Evolutionary conservation across 2,329 filamentous ascomycete species (phyloP).

Genomic region (Cladosporium sp.): DNA sequence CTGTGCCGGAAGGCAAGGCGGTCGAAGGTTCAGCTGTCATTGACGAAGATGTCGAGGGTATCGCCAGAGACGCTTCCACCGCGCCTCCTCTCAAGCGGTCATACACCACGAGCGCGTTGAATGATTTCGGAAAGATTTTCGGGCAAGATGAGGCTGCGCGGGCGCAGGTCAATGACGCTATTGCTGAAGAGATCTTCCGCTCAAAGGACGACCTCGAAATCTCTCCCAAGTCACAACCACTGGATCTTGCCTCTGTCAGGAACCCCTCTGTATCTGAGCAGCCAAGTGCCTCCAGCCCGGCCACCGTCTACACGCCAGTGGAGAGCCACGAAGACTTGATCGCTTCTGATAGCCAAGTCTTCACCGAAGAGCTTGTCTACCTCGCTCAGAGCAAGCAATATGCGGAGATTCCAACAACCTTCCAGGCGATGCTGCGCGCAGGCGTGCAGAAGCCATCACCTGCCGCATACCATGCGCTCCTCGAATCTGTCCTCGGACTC

Average conservation of each 20-base stretch:
- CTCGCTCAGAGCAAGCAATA: conserved; percentile 73
- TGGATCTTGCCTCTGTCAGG: conserved; percentile 18
- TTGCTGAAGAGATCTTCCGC: conserved; percentile 74
- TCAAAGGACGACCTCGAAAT: conserved; percentile 51
- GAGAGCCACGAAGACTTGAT: conserved; percentile 52
- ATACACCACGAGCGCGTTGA: conserved; percentile 58
- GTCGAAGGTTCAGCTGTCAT: conserved; percentile 35
- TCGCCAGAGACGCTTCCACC: conserved; percentile 3
- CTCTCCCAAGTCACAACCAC: conserved; percentile 14
- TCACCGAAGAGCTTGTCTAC: conserved; percentile 76
- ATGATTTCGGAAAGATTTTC: conserved; percentile 60
- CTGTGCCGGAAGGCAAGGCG: conserved; percentile 40
- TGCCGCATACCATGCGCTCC: conserved; percentile 86
- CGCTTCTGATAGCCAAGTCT: conserved; percentile 64
- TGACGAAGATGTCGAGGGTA: conserved; percentile 43
- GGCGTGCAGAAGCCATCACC: conserved; percentile 78
- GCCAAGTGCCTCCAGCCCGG: conserved; percentile 29
- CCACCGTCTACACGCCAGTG: conserved; percentile 32
- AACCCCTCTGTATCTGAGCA: conserved; percentile 28
- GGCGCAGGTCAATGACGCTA: conserved; percentile 81
- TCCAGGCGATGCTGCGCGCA: conserved; percentile 84
- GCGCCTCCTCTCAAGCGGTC: conserved; percentile 47
- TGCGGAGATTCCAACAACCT: conserved; percentile 85
- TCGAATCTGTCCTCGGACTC: conserved; percentile 81
- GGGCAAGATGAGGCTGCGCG: conserved; percentile 51